Conservation (phyloP, 345 rosid species). For the Gossypium mustelinum region DNA sequence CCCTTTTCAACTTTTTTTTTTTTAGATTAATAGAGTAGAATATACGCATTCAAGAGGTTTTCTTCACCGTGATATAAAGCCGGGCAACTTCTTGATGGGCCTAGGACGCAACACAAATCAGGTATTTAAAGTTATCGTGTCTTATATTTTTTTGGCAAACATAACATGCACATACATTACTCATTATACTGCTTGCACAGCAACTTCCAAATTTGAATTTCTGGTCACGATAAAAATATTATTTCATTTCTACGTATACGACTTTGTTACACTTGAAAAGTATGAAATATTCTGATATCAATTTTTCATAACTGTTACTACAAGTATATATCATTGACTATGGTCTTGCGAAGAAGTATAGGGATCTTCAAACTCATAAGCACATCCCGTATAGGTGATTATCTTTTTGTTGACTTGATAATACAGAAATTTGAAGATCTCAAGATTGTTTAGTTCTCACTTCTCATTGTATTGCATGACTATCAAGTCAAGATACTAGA, state of each 20-base stretch:
- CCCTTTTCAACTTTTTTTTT: not conserved
- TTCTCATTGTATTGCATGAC: not conserved
- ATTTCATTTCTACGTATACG: not conserved
- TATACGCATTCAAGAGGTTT: constrained; percentile 72
- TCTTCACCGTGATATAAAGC: constrained; percentile 86
- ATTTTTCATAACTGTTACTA: constrained; percentile 3
- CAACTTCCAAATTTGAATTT: not conserved
- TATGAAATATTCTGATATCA: not conserved
- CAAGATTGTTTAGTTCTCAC: not conserved
- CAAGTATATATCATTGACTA: constrained; percentile 78
- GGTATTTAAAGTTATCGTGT: constrained; percentile 27
- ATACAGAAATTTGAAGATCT: not conserved
- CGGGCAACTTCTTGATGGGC: constrained; percentile 86
- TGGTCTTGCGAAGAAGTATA: constrained; percentile 85
- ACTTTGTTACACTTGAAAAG: not conserved
- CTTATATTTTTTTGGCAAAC: not conserved
- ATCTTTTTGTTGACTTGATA: constrained; percentile 6
- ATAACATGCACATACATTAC: not conserved
- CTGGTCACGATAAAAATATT: not conserved
- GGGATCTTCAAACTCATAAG: constrained; percentile 86
- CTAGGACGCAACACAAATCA: constrained; percentile 82
- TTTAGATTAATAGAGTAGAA: constrained; percentile 74
- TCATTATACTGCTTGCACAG: not conserved
- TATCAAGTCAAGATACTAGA: not conserved
- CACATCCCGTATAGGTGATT: constrained; percentile 73